Percentiles rank a stretch among this genome's conserved stretches.
phyloP scores from a whole-genome alignment of 1,284 basidiomycete genomes.

The Rhodotorula mucilaginosa region DNA sequence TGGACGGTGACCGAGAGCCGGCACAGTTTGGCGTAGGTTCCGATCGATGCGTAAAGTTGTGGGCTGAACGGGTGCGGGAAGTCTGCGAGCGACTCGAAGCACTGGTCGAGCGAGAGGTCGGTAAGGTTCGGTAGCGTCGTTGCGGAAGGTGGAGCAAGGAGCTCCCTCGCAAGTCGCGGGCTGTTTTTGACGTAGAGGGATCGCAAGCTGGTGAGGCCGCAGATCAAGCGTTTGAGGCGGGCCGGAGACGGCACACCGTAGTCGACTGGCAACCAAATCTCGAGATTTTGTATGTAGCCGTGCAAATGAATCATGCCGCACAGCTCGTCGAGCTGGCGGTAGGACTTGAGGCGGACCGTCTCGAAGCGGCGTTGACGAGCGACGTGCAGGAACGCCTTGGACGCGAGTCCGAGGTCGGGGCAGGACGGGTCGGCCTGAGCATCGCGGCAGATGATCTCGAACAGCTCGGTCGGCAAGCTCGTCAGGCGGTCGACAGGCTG shows the following conservation, averaged over 20 bases:
- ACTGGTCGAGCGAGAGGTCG: too few relatives aligned
- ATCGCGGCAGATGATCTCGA: background rate
- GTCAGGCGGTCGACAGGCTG: background rate
- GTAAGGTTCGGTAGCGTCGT: too few relatives aligned
- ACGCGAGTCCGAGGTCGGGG: background rate
- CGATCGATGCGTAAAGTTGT: too few relatives aligned
- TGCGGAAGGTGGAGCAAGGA: too few relatives aligned
- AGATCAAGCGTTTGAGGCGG: too few relatives aligned
- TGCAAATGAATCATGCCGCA: background rate
- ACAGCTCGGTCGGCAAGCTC: background rate
- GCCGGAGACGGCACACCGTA: background rate
- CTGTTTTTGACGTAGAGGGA: too few relatives aligned
- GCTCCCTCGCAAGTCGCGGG: too few relatives aligned
- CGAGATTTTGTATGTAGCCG: background rate
- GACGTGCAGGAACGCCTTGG: background rate
- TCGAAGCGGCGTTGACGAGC: background rate
- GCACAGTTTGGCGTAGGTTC: too few relatives aligned
- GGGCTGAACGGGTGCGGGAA: too few relatives aligned
- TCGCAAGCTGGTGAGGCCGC: too few relatives aligned
- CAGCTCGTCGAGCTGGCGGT: background rate
- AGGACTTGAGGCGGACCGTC: background rate
- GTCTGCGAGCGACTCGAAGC: too few relatives aligned
- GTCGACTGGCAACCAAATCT: background rate
- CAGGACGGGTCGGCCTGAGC: background rate
- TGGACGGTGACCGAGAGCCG: too few relatives aligned